Conservation (phyloP, 2,329 filamentous ascomycete species). For the Paracorniculantispora psalliotae region DNA sequence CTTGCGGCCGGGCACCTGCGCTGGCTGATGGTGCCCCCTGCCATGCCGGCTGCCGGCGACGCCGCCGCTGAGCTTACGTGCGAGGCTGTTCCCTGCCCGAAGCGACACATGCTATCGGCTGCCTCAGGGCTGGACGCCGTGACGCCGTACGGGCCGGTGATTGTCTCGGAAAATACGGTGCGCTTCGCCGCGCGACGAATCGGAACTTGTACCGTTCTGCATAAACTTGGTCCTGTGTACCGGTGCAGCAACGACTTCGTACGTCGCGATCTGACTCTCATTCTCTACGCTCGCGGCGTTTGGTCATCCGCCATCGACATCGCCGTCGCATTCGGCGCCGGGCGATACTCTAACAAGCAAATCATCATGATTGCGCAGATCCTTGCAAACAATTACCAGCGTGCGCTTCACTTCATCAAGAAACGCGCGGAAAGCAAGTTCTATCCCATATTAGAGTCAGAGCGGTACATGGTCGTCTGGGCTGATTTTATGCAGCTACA, state of each 20-base stretch:
- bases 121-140: background rate
- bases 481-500: constrained; percentile 4
- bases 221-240: background rate
- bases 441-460: background rate
- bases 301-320: background rate
- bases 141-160: background rate
- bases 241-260: background rate
- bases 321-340: background rate
- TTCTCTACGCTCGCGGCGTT: background rate
- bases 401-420: background rate
- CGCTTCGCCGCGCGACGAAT: background rate
- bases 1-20: background rate
- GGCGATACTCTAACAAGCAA: constrained; percentile 1
- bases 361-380: constrained; percentile 2
- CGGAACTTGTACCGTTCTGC: background rate
- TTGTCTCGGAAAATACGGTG: background rate
- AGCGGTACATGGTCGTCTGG: background rate
- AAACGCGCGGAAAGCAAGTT: background rate
- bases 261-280: constrained; percentile 1
- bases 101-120: background rate
- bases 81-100: background rate
- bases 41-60: background rate
- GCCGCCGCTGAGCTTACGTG: background rate
- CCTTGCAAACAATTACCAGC: background rate
- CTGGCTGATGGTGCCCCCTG: background rate